These are phyloP conservation scores for Tylopilus intermedius DNA, from an alignment of 768 basidiomycete species.

Conservation along the genomic window DNA sequence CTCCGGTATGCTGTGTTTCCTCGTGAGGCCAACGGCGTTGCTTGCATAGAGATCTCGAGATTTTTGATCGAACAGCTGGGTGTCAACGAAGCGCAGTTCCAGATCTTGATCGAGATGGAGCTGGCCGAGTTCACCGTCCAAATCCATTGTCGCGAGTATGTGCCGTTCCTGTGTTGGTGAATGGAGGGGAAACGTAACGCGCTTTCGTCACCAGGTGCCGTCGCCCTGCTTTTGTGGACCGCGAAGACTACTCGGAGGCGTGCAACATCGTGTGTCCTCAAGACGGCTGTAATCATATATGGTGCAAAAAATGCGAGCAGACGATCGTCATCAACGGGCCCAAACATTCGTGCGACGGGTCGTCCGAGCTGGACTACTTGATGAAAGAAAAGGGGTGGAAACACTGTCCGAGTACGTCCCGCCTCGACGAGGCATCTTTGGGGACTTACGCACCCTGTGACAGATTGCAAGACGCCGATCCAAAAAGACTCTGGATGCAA, in stretches of 20 bases:
- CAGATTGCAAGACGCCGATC: slow-evolving; percentile 46
- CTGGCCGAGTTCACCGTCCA: slow-evolving; percentile 39
- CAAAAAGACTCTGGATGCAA: slow-evolving; percentile 51
- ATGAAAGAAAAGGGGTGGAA: slow-evolving; percentile 59
- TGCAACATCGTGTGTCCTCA: slow-evolving; percentile 47
- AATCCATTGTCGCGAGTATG: slow-evolving; percentile 49
- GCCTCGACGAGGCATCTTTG: background rate
- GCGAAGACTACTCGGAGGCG: slow-evolving; percentile 38
- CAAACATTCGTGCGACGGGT: slow-evolving; percentile 55
- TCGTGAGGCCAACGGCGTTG: background rate
- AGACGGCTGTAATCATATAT: slow-evolving; percentile 42
- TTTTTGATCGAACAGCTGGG: slow-evolving; percentile 42
- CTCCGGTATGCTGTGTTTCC: background rate
- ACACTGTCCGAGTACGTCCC: slow-evolving; percentile 51
- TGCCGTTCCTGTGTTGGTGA: background rate
- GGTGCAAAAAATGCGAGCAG: slow-evolving; percentile 61
- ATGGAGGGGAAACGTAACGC: background rate
- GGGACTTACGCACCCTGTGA: background rate
- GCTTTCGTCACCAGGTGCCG: slow-evolving; percentile 39
- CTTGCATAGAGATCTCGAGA: slow-evolving; percentile 35
- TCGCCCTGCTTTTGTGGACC: slow-evolving; percentile 46
- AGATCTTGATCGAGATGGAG: slow-evolving; percentile 44
- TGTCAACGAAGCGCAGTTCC: slow-evolving; percentile 39
- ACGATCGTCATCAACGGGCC: slow-evolving; percentile 31
- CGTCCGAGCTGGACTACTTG: slow-evolving; percentile 47